Conservation (phyloP, 805 yeast genomes). For the Lachancea meyersii region DNA sequence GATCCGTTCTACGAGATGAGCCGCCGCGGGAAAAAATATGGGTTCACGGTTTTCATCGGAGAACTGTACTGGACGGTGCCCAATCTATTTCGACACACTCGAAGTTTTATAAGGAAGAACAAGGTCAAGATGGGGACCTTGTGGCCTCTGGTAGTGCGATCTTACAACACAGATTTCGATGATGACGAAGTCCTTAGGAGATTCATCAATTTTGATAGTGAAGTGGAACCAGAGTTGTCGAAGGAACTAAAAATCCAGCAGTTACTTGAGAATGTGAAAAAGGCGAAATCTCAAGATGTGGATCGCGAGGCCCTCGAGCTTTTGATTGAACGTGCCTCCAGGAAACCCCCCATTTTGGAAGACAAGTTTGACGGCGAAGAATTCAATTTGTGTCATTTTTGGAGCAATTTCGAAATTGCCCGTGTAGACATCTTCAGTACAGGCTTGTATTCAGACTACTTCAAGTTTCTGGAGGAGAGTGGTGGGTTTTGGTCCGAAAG, state of each 20-base stretch:
- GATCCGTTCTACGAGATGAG: slow-evolving; percentile 88
- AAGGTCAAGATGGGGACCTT: slow-evolving; percentile 45
- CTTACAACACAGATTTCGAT: slow-evolving; percentile 31
- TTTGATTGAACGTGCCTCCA: slow-evolving; percentile 36
- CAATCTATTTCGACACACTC: slow-evolving; percentile 66
- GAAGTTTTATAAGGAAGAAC: slow-evolving; percentile 47
- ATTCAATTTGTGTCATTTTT: slow-evolving; percentile 79
- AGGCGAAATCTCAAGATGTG: slow-evolving; percentile 16
- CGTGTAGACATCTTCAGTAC: slow-evolving; percentile 67
- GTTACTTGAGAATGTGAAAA: slow-evolving; percentile 14
- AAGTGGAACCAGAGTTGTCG: slow-evolving; percentile 22
- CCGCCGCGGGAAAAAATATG: slow-evolving; percentile 62
- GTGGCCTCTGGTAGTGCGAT: slow-evolving; percentile 60
- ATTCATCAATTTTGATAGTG: slow-evolving; percentile 25
- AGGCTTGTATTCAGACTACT: slow-evolving; percentile 58
- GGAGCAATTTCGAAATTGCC: slow-evolving; percentile 94
- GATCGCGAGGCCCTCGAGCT: slow-evolving; percentile 32
- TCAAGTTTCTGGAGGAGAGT: slow-evolving; percentile 56
- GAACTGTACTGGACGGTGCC: slow-evolving; percentile 83
- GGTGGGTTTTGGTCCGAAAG: slow-evolving; percentile 88
- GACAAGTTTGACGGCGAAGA: slow-evolving; percentile 62
- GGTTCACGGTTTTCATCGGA: slow-evolving; percentile 71
- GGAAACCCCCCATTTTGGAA: slow-evolving; percentile 31
- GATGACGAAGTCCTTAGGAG: slow-evolving; percentile 31
- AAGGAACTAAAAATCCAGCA: slow-evolving; percentile 33